Conservation (phyloP, 1,284 basidiomycete genomes). For the Irpex lacteus region DNA sequence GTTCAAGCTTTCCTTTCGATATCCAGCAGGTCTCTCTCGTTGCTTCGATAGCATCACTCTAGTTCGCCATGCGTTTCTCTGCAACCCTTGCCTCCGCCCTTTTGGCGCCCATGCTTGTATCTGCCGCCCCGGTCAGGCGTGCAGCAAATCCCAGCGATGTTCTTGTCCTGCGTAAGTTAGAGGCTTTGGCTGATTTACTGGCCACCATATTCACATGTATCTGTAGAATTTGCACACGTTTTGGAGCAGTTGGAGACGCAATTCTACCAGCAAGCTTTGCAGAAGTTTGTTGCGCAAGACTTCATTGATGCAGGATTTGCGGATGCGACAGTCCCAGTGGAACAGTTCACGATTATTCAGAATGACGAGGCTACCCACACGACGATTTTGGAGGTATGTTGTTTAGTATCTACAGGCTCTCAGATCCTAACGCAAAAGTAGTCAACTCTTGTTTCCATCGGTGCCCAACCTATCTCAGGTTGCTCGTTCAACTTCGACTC, state of each 20-base stretch:
- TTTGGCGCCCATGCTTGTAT: constrained; percentile 46
- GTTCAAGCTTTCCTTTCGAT: constrained; percentile 36
- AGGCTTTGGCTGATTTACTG: neutral
- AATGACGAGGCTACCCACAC: constrained; percentile 65
- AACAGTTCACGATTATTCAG: constrained; percentile 62
- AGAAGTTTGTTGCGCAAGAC: constrained; percentile 63
- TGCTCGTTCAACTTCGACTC: constrained; percentile 72
- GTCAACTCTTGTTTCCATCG: constrained; percentile 51
- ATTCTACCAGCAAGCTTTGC: constrained; percentile 69
- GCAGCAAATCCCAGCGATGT: constrained; percentile 43
- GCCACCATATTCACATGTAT: neutral
- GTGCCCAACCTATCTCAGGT: constrained; percentile 47
- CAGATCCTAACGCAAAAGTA: constrained; percentile 17
- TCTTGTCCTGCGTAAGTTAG: constrained; percentile 56
- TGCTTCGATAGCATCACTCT: constrained; percentile 36
- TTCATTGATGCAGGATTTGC: constrained; percentile 71
- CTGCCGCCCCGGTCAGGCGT: constrained; percentile 49
- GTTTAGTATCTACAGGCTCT: neutral
- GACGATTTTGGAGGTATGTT: constrained; percentile 44
- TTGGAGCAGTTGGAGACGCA: constrained; percentile 69
- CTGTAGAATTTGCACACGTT: constrained; percentile 69
- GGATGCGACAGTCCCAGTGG: constrained; percentile 50
- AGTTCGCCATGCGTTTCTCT: constrained; percentile 49
- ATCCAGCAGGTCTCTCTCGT: constrained; percentile 41
- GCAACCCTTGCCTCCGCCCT: constrained; percentile 37